phyloP scores from a whole-genome alignment of 169 alveolate species.

The Babesia ovata region DNA sequence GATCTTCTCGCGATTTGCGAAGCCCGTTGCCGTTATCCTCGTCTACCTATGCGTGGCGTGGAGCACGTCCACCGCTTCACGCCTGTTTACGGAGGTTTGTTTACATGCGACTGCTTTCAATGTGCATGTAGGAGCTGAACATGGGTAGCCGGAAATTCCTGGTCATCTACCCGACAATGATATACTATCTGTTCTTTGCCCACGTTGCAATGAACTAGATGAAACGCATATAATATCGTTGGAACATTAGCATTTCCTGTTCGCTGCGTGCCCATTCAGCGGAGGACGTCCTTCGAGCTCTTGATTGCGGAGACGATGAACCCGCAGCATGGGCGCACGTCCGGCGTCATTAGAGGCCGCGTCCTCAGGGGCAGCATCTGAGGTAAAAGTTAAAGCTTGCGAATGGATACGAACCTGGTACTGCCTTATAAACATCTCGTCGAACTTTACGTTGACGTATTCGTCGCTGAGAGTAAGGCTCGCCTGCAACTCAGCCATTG shows the following conservation, averaged over 20 bases:
- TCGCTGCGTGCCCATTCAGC: not conserved
- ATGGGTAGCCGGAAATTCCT: slow-evolving; percentile 33
- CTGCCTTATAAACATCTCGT: slow-evolving; percentile 56
- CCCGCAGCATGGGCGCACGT: slow-evolving; percentile 60
- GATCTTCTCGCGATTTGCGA: slow-evolving; percentile 48
- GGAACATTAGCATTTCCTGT: not conserved
- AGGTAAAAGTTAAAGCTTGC: not conserved
- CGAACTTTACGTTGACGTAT: slow-evolving; percentile 59
- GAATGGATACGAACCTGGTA: slow-evolving; percentile 31
- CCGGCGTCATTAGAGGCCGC: slow-evolving; percentile 56
- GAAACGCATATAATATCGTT: not conserved
- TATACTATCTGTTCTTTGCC: slow-evolving; percentile 52
- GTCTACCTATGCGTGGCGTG: slow-evolving; percentile 55
- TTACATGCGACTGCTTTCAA: not conserved
- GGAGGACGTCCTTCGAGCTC: slow-evolving; percentile 18
- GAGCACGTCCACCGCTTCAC: slow-evolving; percentile 66
- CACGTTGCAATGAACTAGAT: slow-evolving; percentile 34
- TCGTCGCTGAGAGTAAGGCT: slow-evolving; percentile 27
- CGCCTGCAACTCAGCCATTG: slow-evolving; percentile 50
- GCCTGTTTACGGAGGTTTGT: slow-evolving; percentile 42
- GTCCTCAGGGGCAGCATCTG: slow-evolving; percentile 57
- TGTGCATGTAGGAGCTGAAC: slow-evolving; percentile 26
- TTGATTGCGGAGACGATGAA: slow-evolving; percentile 61
- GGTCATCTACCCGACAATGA: slow-evolving; percentile 43
- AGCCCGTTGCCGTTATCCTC: slow-evolving; percentile 16